Base-by-base conservation (phyloP, 345 rosid species). In the Sisymbrium irio region DNA sequence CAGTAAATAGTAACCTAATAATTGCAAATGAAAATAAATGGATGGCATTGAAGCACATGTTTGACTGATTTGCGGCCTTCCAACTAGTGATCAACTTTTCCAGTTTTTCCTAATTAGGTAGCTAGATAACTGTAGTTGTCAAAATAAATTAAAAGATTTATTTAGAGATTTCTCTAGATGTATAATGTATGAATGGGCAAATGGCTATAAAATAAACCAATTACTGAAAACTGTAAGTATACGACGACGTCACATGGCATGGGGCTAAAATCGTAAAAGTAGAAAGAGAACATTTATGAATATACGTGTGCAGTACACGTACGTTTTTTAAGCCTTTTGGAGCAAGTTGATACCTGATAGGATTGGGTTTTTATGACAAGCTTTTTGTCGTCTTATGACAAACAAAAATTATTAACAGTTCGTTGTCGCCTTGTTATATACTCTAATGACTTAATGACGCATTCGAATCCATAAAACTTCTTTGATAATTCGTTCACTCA, bases 361-460 rank as follows among this genome's bases (percentile, higher is more conserved):
- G 46, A 30, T 28, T 54, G n/a, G 40, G 13, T 19, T 45, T 45
- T 58, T 9, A 58, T 45, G 58, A 61, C 68, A 61, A 49, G 15
- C 6, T 45, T n/a, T 60, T 39, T 51, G 54, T 72, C 76, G 62
- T 62, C 51, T 62, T 54, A 10, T 62, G 41, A 10, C 62, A 22
- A 36, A 47, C 1, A 37, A 4, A 37, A 12, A 3, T 30, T 1
- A 32, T 44, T 3, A 11, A 17, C 2, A 11, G 7, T 49, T 28
- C 0, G 50, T 50, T 71, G 53, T 71, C 61, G 61, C 9, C 39
- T 61, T 20, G 27, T 35, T 33, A 45, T n/a, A 45, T 19, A n/a
- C n/a, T n/a, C n/a, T n/a, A 1, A 28, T 36, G 12, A 22, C 18
- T 20, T 6, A n/a, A 45, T 70, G 46, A 46, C 3, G 25, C 33